phyloP scores from a whole-genome alignment of 1,284 basidiomycete species.

The Trichosporon sp. region DNA sequence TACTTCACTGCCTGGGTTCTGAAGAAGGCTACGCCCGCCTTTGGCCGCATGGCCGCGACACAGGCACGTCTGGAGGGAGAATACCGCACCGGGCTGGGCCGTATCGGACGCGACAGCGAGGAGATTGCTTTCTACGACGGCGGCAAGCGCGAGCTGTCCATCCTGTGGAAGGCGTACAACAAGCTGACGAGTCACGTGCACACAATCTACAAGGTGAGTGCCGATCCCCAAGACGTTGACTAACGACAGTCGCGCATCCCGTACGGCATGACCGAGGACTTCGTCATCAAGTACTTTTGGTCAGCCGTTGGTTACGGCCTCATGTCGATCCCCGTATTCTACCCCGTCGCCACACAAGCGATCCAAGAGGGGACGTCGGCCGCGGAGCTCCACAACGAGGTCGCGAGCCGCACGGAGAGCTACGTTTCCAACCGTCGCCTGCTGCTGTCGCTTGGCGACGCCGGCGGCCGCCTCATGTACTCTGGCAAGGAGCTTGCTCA shows the following conservation, averaged over 20 bases:
- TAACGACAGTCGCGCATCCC: constrained; percentile 59
- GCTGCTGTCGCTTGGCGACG: constrained; percentile 88
- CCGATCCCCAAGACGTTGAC: constrained; percentile 60
- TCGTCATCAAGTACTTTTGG: constrained; percentile 93
- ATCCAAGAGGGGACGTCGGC: neutral
- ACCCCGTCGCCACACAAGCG: constrained; percentile 50
- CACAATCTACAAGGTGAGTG: constrained; percentile 78
- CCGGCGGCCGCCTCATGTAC: constrained; percentile 76
- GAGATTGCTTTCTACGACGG: constrained; percentile 98
- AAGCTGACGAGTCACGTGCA: constrained; percentile 85
- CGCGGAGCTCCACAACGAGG: constrained; percentile 36
- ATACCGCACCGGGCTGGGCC: constrained; percentile 82
- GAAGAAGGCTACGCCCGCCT: constrained; percentile 85
- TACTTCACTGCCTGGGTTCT: constrained; percentile 81
- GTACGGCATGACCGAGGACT: constrained; percentile 81
- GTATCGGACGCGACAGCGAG: constrained; percentile 87
- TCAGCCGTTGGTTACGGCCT: constrained; percentile 84
- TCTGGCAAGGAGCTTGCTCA: constrained; percentile 76
- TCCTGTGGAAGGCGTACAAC: constrained; percentile 77
- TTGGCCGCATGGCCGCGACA: constrained; percentile 85
- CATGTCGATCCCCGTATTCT: constrained; percentile 83
- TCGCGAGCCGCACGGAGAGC: constrained; percentile 69
- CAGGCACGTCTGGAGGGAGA: constrained; percentile 84
- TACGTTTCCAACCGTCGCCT: constrained; percentile 95
- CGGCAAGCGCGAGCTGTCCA: constrained; percentile 78